These are phyloP conservation scores for Orbilia ellipsospora DNA, from an alignment of 2,329 filamentous ascomycete genomes.

Conservation along the genomic window DNA sequence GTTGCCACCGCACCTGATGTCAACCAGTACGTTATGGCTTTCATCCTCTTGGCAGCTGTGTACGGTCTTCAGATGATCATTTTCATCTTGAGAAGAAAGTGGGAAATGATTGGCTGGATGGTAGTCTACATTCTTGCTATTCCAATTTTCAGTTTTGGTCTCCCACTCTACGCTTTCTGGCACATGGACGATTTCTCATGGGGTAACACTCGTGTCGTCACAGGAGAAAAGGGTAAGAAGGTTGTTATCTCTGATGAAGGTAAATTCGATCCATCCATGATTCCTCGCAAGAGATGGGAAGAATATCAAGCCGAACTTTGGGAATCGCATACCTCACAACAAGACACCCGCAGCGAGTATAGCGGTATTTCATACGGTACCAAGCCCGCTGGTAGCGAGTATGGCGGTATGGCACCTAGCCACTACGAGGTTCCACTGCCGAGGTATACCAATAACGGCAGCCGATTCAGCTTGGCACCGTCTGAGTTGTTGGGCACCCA, in stretches of 20 bases:
- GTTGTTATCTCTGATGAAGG: slow-evolving; percentile 95
- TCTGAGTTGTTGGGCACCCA: slow-evolving; percentile 75
- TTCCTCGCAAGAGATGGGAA: slow-evolving; percentile 99
- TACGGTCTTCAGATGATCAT: slow-evolving; percentile 97
- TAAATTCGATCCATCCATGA: slow-evolving; percentile 92
- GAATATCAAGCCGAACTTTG: slow-evolving; percentile 98
- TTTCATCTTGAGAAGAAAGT: slow-evolving; percentile 95
- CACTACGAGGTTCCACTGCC: slow-evolving; percentile 68
- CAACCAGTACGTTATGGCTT: slow-evolving; percentile 72
- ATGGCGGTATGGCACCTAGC: slow-evolving; percentile 67
- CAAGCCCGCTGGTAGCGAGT: slow-evolving; percentile 70
- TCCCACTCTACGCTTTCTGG: slow-evolving; percentile 97
- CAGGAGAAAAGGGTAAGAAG: slow-evolving; percentile 91
- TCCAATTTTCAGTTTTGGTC: slow-evolving; percentile 87
- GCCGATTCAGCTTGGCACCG: slow-evolving; percentile 82
- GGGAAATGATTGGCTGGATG: slow-evolving; percentile 99
- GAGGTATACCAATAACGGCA: slow-evolving; percentile 65
- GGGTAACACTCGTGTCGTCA: slow-evolving; percentile 98
- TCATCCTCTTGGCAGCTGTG: slow-evolving; percentile 91
- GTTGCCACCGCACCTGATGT: slow-evolving; percentile 73
- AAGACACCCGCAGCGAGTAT: slow-evolving; percentile 82
- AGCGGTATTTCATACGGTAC: slow-evolving; percentile 97
- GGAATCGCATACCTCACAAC: slow-evolving; percentile 85
- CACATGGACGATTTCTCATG: slow-evolving; percentile 99
- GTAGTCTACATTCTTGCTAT: slow-evolving; percentile 91